Base-by-base conservation (phyloP, 352 stramenopile genomes). In the Thraustochytrium striatum region DNA sequence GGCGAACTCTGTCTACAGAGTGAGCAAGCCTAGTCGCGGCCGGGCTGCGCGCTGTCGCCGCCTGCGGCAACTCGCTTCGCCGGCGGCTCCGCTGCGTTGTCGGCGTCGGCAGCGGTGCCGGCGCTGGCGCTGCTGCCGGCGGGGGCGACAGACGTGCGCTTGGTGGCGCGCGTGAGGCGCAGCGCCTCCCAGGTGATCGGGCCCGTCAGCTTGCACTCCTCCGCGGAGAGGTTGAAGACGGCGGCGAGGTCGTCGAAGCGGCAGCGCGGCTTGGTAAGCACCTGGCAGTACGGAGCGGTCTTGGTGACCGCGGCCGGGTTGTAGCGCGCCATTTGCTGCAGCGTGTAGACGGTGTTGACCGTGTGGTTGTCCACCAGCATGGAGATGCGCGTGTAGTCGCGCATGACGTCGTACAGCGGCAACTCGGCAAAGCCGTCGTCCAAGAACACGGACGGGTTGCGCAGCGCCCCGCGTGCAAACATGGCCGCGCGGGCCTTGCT, bases 381-480 rank as follows among this genome's bases (percentile, higher is more conserved):
- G 32, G 69, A 79, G 1, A 83, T 28, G n/a, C 79, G 69, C 25
- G 57, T 58, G 53, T 81, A 83, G 30, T 83, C 79, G n/a, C 72
- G 58, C 65, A 81, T 83, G 21, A 79, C 68, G 43, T 83, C 79
- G 38, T 81, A 52, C 38, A 81, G 70, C 9, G 61, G 75, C 19
- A 78, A 28, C 32, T 21, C 44, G n/a, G n/a, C n/a, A n/a, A n/a
- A n/a, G 21, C 33, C 57, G 1, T 81, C 69, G 7, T 44, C 30
- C 7, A 25, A 47, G 41, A 84, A 84, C 30, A 84, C 72, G 19
- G 57, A 65, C 41, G 90, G 83, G 73, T 95, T 94, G 3, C 83
- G 82, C 30, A 95, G 81, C 2, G 90, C 91, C 0, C 91, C 91
- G 7, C 91, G 87, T 25, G 90, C 91, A 72, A 94, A 87, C 75